phyloP scores from a whole-genome alignment of 257 asterid species.

The Fraxinus excelsior region DNA sequence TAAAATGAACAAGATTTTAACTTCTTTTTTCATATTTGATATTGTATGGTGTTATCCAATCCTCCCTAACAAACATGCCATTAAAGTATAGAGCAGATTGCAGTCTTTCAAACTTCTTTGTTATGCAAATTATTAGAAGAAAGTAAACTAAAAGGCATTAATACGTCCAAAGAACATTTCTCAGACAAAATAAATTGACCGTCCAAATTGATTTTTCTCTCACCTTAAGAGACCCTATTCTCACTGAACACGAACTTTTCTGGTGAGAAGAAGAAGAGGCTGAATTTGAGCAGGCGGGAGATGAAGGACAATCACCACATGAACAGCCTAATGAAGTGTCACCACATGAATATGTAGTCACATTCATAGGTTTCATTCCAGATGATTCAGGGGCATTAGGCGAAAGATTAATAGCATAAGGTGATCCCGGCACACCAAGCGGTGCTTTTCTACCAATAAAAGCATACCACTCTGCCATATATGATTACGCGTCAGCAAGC shows the following conservation, averaged over 20 bases:
- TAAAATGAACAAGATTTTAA: background rate
- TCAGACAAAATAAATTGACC: constrained; percentile 9
- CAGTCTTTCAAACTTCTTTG: background rate
- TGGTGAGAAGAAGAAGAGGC: constrained; percentile 60
- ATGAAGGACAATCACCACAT: constrained; percentile 97
- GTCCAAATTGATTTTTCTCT: constrained; percentile 30
- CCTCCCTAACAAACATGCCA: background rate
- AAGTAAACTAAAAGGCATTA: background rate
- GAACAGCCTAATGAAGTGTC: constrained; percentile 96
- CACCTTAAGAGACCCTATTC: constrained; percentile 82
- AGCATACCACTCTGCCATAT: constrained; percentile 83
- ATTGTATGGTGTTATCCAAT: background rate
- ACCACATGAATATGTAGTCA: constrained; percentile 77
- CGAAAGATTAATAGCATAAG: constrained; percentile 76
- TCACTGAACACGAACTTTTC: constrained; percentile 76
- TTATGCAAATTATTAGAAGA: background rate
- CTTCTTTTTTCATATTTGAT: background rate
- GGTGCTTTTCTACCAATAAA: constrained; percentile 77
- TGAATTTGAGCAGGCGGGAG: constrained; percentile 70
- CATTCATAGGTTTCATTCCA: constrained; percentile 90
- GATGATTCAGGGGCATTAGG: constrained; percentile 67
- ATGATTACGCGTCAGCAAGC: constrained; percentile 30
- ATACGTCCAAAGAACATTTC: background rate
- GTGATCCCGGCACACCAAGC: constrained; percentile 89
- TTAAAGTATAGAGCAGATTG: background rate